Conservation (phyloP, 306 rosid species). For the Sphenostylis stenocarpa region DNA sequence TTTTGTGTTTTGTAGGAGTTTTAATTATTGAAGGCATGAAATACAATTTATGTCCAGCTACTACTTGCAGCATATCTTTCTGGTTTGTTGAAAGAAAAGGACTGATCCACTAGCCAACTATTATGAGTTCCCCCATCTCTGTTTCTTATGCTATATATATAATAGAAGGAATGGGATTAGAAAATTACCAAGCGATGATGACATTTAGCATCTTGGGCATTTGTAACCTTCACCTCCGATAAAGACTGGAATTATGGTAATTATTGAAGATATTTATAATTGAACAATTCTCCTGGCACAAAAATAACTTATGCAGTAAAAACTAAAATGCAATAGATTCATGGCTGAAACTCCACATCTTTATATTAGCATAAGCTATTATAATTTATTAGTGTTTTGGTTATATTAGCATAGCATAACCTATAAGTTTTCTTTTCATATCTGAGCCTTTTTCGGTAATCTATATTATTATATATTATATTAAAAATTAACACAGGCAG, state of each 20-base stretch:
- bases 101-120: no score
- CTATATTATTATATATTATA: background rate
- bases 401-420: conserved; percentile 1
- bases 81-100: no score
- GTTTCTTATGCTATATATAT: no score
- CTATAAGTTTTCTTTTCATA: conserved; percentile 6
- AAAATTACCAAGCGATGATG: conserved; percentile 44
- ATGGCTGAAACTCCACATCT: background rate
- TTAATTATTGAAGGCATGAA: no score
- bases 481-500: background rate
- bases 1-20: no score
- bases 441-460: conserved; percentile 13
- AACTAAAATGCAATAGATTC: background rate
- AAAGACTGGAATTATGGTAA: conserved; percentile 42
- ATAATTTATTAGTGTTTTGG: background rate
- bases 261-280: conserved; percentile 66
- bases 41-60: no score
- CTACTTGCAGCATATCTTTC: no score
- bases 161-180: conserved; percentile 3
- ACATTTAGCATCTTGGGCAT: conserved; percentile 38
- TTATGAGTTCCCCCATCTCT: no score
- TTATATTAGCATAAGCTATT: background rate
- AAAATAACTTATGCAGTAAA: background rate
- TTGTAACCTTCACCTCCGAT: conserved; percentile 44
- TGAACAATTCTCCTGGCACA: conserved; percentile 63